phyloP scores from a whole-genome alignment of 1,284 basidiomycete genomes.

The Vanrija sp. region DNA sequence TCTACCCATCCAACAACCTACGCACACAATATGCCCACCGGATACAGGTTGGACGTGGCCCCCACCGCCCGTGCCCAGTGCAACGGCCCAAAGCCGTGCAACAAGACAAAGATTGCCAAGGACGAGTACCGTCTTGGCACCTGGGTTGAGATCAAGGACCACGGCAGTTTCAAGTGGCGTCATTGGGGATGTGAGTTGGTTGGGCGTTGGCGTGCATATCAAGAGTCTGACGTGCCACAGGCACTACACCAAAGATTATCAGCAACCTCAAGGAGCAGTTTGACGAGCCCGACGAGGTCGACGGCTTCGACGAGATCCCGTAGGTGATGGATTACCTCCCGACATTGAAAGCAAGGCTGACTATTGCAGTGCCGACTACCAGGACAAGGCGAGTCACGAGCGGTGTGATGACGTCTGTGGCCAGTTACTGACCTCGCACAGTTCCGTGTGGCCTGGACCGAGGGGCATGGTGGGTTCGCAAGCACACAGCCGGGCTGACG shows the following conservation, averaged over 20 bases:
- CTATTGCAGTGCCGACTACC: constrained; percentile 25
- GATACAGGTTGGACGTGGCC: constrained; percentile 54
- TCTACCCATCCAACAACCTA: no score
- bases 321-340: constrained; percentile 7
- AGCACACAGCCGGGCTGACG: background rate
- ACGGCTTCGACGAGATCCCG: constrained; percentile 48
- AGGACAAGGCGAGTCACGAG: constrained; percentile 54
- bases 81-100: constrained; percentile 80
- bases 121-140: constrained; percentile 68
- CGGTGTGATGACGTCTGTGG: constrained; percentile 19
- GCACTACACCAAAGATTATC: constrained; percentile 65
- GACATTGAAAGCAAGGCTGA: constrained; percentile 6
- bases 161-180: constrained; percentile 60
- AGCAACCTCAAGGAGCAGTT: constrained; percentile 66
- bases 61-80: constrained; percentile 63
- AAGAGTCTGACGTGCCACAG: constrained; percentile 60
- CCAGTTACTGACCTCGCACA: constrained; percentile 22
- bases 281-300: constrained; percentile 55
- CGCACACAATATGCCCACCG: no score
- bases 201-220: constrained; percentile 51
- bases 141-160: constrained; percentile 69
- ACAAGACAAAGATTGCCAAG: constrained; percentile 69
- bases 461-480: constrained; percentile 53
- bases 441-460: constrained; percentile 64
- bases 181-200: constrained; percentile 35